phyloP scores from a whole-genome alignment of 139 green algal genomes.

The Chlorella sp. region DNA sequence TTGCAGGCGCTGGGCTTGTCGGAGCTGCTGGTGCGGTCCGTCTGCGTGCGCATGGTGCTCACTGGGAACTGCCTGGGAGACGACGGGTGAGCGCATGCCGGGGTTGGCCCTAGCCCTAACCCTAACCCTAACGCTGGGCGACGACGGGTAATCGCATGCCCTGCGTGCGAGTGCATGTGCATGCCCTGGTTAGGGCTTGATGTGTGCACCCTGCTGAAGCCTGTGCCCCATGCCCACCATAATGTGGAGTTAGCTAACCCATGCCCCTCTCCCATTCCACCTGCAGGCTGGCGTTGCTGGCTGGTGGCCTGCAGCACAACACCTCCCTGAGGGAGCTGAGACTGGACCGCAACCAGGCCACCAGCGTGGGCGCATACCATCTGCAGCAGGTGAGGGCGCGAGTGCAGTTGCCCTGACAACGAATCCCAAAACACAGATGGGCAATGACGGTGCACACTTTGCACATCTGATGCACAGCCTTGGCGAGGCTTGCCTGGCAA shows the following conservation, averaged over 20 bases:
- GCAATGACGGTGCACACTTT: background rate
- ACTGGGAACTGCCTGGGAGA: background rate
- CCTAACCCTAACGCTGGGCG: background rate
- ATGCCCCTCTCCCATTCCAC: background rate
- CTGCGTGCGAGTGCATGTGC: background rate
- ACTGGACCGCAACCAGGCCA: background rate
- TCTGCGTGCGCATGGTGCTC: background rate
- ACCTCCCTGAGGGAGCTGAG: background rate
- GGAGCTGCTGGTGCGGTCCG: constrained; percentile 4
- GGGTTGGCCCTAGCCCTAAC: background rate
- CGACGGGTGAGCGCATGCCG: constrained; percentile 2
- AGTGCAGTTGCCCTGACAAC: too few species aligned
- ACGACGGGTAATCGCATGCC: background rate
- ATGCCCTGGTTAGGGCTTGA: background rate
- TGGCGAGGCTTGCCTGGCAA: too few species aligned
- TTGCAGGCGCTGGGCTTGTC: background rate
- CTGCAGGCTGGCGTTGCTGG: background rate
- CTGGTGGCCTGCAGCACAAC: constrained; percentile 1
- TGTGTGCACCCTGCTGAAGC: too few species aligned
- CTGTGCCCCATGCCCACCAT: too few species aligned
- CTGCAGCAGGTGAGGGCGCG: constrained; percentile 1
- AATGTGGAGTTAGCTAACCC: background rate
- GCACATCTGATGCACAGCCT: too few species aligned
- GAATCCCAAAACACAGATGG: background rate
- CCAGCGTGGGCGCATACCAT: background rate